Percentiles rank a stretch among this genome's conserved stretches.
These are phyloP conservation scores for Hanseniaspora pseudoguilliermondii DNA, from an alignment of 805 yeast genomes.

Conservation along the genomic window DNA sequence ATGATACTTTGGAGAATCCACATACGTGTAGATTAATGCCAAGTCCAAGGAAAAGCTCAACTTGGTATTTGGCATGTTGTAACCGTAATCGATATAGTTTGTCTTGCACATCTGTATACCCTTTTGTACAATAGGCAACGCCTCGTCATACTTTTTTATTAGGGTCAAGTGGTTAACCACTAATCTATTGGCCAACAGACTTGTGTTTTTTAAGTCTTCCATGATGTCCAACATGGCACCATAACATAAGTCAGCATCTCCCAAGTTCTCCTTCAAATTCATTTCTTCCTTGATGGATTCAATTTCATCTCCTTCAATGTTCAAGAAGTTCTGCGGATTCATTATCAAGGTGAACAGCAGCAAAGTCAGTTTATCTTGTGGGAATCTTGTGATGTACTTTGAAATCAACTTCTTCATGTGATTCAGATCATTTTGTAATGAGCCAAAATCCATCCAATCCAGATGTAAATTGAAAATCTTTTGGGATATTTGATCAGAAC, in stretches of 20 bases:
- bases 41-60: conserved; percentile 49
- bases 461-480: conserved; percentile 62
- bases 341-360: conserved; percentile 27
- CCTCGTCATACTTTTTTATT: conserved; percentile 49
- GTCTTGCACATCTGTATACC: conserved; percentile 47
- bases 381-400: conserved; percentile 46
- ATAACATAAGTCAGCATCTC: conserved; percentile 41
- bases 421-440: conserved; percentile 38
- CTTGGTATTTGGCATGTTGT: conserved; percentile 38
- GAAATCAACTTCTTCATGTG: conserved; percentile 26
- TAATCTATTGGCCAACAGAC: conserved; percentile 50
- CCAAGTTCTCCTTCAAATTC: conserved; percentile 15
- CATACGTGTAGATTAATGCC: conserved; percentile 67
- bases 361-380: conserved; percentile 47
- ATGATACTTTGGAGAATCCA: conserved; percentile 84
- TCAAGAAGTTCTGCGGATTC: not conserved
- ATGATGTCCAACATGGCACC: conserved; percentile 39
- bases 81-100: conserved; percentile 35
- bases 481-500: conserved; percentile 36
- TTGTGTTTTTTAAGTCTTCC: conserved; percentile 32
- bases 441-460: conserved; percentile 55
- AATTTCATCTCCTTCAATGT: not conserved
- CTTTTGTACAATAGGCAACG: conserved; percentile 44
- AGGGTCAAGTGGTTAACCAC: conserved; percentile 48
- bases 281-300: not conserved